phyloP scores from a whole-genome alignment of 768 basidiomycete genomes.

The Boletus reticulatus region DNA sequence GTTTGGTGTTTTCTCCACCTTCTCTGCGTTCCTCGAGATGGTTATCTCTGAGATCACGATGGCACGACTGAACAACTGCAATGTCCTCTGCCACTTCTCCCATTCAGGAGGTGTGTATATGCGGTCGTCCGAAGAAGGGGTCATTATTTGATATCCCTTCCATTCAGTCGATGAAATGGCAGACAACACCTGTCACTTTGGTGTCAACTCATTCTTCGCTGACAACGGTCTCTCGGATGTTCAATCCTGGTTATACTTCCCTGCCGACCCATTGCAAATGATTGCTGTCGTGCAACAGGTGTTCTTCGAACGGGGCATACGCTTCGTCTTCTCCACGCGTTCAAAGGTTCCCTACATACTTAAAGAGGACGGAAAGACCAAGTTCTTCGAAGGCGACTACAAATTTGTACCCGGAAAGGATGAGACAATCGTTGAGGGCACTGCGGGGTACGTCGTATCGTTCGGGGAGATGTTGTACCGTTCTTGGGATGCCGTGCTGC shows the following conservation, averaged over 20 bases:
- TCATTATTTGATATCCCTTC: neutral
- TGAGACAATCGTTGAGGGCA: conserved; percentile 76
- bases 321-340: conserved; percentile 88
- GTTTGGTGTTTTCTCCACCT: conserved; percentile 87
- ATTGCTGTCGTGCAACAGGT: conserved; percentile 68
- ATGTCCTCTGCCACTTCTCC: conserved; percentile 86
- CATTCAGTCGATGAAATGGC: conserved; percentile 66
- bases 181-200: conserved; percentile 61
- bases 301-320: conserved; percentile 80
- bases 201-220: conserved; percentile 83
- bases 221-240: conserved; percentile 85
- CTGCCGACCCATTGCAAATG: conserved; percentile 83
- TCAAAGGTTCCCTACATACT: conserved; percentile 88
- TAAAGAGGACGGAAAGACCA: conserved; percentile 65
- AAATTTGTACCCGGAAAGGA: conserved; percentile 84
- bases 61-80: conserved; percentile 89
- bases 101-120: conserved; percentile 70
- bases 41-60: conserved; percentile 85
- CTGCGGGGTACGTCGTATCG: conserved; percentile 77
- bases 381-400: conserved; percentile 68
- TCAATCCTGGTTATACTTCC: conserved; percentile 83
- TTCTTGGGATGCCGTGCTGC: conserved; percentile 77
- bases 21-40: conserved; percentile 93
- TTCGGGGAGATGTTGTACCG: conserved; percentile 89
- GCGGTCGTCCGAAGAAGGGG: neutral